phyloP scores from a whole-genome alignment of 1,139 yeast species.

The Scheffersomyces titani region DNA sequence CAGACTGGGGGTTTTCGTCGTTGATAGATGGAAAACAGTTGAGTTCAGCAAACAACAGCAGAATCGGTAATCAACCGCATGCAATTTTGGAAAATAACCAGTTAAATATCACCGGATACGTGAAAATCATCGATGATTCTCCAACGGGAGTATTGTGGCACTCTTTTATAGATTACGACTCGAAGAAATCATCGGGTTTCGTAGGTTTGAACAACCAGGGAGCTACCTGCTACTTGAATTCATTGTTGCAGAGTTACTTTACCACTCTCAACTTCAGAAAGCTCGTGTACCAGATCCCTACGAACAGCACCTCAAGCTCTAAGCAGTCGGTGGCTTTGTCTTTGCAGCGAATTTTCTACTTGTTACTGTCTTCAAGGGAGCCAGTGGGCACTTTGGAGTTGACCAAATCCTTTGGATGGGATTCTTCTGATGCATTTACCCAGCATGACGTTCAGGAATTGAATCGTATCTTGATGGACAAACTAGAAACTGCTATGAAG shows the following conservation, averaged over 20 bases:
- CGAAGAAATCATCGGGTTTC: constrained; percentile 82
- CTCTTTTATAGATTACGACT: constrained; percentile 79
- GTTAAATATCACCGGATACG: constrained; percentile 74
- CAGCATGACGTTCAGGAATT: constrained; percentile 98
- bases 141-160: constrained; percentile 95
- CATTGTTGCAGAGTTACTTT: constrained; percentile 85
- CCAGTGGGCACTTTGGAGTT: constrained; percentile 86
- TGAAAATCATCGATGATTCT: constrained; percentile 78
- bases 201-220: constrained; percentile 96
- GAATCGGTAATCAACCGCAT: constrained; percentile 13
- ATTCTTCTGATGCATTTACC: constrained; percentile 89
- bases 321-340: constrained; percentile 69
- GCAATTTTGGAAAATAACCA: constrained; percentile 58
- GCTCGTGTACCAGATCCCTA: constrained; percentile 88
- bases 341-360: constrained; percentile 83
- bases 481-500: constrained; percentile 88
- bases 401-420: constrained; percentile 97
- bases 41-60: constrained; percentile 19
- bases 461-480: constrained; percentile 93
- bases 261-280: constrained; percentile 82
- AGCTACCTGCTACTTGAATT: constrained; percentile 95
- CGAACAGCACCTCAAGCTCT: constrained; percentile 24
- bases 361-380: constrained; percentile 66
- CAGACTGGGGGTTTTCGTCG: constrained; percentile 96
- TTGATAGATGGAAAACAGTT: constrained; percentile 64